Percentiles rank a stretch among this genome's conserved stretches.
phyloP scores from a whole-genome alignment of 257 asterid species.

The Lycium ferocissimum region DNA sequence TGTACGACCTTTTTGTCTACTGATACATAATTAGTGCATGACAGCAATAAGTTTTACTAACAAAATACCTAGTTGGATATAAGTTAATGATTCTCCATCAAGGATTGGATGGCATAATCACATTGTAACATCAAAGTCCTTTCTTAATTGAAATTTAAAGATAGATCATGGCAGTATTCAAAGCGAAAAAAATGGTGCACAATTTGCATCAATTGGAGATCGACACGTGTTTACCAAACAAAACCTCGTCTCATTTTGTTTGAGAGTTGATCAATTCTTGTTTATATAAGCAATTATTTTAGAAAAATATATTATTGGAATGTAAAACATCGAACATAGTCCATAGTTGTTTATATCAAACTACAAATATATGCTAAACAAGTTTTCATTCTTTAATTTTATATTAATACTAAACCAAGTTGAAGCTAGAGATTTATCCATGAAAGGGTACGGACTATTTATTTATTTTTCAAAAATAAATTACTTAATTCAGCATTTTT shows the following conservation, averaged over 20 bases:
- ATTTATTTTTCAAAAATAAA: not conserved
- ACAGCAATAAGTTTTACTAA: no score
- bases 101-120: not conserved
- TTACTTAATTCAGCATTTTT: not conserved
- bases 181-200: not conserved
- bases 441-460: not conserved
- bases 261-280: not conserved
- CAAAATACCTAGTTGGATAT: no score
- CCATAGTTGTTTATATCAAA: slow-evolving; percentile 2
- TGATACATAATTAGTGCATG: no score
- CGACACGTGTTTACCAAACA: not conserved
- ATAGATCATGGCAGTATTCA: not conserved
- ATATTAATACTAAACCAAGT: not conserved
- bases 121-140: not conserved
- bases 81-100: no score
- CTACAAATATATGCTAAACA: not conserved
- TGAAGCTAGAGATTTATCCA: not conserved
- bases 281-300: not conserved
- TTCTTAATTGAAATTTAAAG: not conserved
- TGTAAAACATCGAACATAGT: not conserved
- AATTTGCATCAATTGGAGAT: slow-evolving; percentile 27
- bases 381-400: not conserved
- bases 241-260: not conserved
- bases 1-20: no score
- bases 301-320: not conserved